Base-by-base conservation (phyloP, 2,329 filamentous ascomycete species). In the Phaeosphaeriaceae sp. region DNA sequence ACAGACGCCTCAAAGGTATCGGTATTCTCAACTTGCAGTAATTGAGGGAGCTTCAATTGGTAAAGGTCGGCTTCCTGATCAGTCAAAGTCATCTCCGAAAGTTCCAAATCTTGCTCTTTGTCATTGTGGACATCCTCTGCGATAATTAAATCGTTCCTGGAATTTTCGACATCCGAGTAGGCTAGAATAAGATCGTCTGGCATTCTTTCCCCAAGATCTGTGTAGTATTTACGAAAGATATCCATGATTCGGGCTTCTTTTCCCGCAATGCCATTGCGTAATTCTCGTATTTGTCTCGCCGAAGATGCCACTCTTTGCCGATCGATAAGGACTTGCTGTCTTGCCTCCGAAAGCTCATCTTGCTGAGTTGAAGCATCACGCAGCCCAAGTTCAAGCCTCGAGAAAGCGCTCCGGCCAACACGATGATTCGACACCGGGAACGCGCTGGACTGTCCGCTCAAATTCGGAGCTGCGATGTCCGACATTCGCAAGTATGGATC, bases 21-120 rank as follows among this genome's bases (percentile, higher is more conserved):
- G 13, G 42, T 41, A 15, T 15, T 3, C 20, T 48, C 27, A 22
- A 27, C 31, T 2, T 27, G 42, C 10, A 54, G 42, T 22, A 54
- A n/a, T 19, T 54, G 44, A 15, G 40, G n/a, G 13, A 65, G 21
- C 13, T 66, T 58, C 24, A 51, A 60, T 27, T 67, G 63, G 33
- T 69, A 70, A 10, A 69, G 58, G 17, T 60, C 53, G 13, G 48
- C 56, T 40, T 70, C 68, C 27, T 61, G 54, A 6, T 66, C 60
- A 45, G 57, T 55, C 42, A 65, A 67, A 17, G 10, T 42, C 66
- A 65, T 67, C 49, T 70, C 68, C 10, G 41, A 17, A 2, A 53
- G 65, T 3, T 54, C 57, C 15, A 68, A 47, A 7, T 48, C 33
- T 15, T 57, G 54, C 21, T 67, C 68, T 2, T 47, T 49, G 46